phyloP scores from a whole-genome alignment of 352 stramenopile species.

The Aphanomyces stellatus region DNA sequence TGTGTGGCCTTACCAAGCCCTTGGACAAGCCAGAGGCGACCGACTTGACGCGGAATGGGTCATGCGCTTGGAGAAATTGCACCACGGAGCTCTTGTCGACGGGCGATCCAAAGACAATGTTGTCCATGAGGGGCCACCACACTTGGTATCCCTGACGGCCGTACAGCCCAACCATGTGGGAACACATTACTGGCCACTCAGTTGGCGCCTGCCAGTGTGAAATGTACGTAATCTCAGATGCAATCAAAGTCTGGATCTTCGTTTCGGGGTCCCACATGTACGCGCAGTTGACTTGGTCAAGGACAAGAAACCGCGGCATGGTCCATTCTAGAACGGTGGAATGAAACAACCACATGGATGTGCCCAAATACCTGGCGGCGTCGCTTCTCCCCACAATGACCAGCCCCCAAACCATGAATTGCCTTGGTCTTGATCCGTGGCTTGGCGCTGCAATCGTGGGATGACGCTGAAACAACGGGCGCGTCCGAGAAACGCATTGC shows the following conservation, averaged over 20 bases:
- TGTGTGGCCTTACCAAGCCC: neutral
- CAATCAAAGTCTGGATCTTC: conserved; percentile 52
- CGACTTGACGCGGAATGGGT: conserved; percentile 70
- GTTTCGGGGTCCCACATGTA: conserved; percentile 75
- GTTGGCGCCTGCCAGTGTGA: conserved; percentile 39
- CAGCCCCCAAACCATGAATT: conserved; percentile 46
- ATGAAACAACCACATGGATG: neutral
- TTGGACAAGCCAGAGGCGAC: conserved; percentile 7
- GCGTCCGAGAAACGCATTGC: conserved; percentile 9
- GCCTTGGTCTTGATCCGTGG: neutral
- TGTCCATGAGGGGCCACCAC: conserved; percentile 70
- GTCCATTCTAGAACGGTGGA: neutral
- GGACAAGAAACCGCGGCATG: conserved; percentile 12
- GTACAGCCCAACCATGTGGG: conserved; percentile 62
- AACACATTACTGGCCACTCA: conserved; percentile 51
- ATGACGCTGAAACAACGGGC: conserved; percentile 8
- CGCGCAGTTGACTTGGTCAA: conserved; percentile 23
- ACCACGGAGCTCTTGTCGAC: conserved; percentile 43
- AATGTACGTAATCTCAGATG: conserved; percentile 47
- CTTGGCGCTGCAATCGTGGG: conserved; percentile 11
- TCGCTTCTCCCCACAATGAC: conserved; percentile 17
- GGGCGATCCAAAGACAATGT: conserved; percentile 41
- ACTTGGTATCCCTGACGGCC: conserved; percentile 59
- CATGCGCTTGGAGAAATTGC: conserved; percentile 67
- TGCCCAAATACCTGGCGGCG: neutral